Evolutionary conservation across 2,329 filamentous ascomycete genomes (phyloP).

Genomic region (Trichoderma simmonsii): DNA sequence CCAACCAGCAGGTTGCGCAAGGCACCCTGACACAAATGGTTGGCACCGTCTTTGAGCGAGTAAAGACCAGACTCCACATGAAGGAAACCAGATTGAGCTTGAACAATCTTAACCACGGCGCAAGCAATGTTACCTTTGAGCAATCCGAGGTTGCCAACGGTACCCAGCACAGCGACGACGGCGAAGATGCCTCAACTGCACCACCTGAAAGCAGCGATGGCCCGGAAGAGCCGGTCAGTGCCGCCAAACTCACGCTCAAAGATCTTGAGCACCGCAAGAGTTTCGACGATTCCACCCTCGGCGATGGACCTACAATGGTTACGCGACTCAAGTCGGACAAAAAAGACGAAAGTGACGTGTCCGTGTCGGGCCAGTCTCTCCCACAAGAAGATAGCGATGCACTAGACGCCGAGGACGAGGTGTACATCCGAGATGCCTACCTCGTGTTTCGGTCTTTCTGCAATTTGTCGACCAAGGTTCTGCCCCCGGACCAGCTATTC

Average conservation of each 20-base stretch:
- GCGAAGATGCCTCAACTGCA: slow-evolving; percentile 35
- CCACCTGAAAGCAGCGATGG: slow-evolving; percentile 30
- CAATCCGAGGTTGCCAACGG: slow-evolving; percentile 41
- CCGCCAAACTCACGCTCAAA: slow-evolving; percentile 61
- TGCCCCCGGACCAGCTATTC: slow-evolving; percentile 86
- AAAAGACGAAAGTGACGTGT: slow-evolving; percentile 37
- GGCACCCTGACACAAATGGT: slow-evolving; percentile 98
- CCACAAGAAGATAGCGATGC: slow-evolving; percentile 57
- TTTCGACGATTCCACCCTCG: slow-evolving; percentile 65
- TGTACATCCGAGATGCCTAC: slow-evolving; percentile 96
- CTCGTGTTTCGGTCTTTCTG: slow-evolving; percentile 97
- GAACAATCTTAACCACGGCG: slow-evolving; percentile 49
- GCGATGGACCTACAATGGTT: slow-evolving; percentile 65
- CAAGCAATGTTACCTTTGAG: slow-evolving; percentile 52
- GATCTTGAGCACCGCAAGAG: slow-evolving; percentile 66
- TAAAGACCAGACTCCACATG: slow-evolving; percentile 79
- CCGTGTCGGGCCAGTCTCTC: slow-evolving; percentile 52
- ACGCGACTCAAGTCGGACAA: slow-evolving; percentile 55
- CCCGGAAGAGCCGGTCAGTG: slow-evolving; percentile 33
- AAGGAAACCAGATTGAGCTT: slow-evolving; percentile 74
- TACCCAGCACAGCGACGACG: slow-evolving; percentile 36
- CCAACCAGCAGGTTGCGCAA: slow-evolving; percentile 96
- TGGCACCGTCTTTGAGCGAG: slow-evolving; percentile 93
- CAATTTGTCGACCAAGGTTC: slow-evolving; percentile 89
- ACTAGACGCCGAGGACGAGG: slow-evolving; percentile 78